Evolutionary conservation across 1,139 yeast genomes (phyloP), one percentile per base, ranked within the genome.

Genomic region (Candida neerlandica): DNA sequence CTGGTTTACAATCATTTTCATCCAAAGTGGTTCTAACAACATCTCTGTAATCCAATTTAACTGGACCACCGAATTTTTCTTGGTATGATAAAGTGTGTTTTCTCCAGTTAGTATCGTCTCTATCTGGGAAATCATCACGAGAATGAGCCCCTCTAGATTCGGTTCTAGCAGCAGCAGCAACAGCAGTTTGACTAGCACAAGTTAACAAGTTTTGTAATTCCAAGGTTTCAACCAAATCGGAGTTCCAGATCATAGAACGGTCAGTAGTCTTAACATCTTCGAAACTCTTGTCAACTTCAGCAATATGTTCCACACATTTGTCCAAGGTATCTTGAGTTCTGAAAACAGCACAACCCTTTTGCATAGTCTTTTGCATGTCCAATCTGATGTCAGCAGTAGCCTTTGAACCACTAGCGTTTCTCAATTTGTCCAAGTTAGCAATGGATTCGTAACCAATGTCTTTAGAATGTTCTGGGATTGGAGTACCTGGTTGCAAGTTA

Each of bases 101-200:
- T 95, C 91, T 90, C 99, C 99, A 94, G 80, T 90, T 78, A 54
- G 68, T 91, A 69, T 94, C 99, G 66, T 94, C 96, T 84, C 99
- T 90, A 55, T 85, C 86, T 65, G 96, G 97, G 78, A 73, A 92
- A 73, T 94, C 99, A 73, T 94, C 99, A 80, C 98, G 88, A 56
- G 99, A 98, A 67, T 94, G 99, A 48, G 99, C 99, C 78, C 99
- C 99, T 81, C 99, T 90, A 44, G 97, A 91, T 78, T 94, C 99
- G 66, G 78, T 86, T 82, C 99, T 89, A 51, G 91, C 96, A 55
- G 95, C 92, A 47, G 99, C 99, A 54, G 96, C 85, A 59, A 77
- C 77, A 43, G 98, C 98, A 49, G 98, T 92, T 79, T 94, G 99
- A 60, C 89, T 85, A 55, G 99, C 99, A 80, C 97, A 91, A 49